Conservation (phyloP, 805 yeast genomes). For the Saturnispora serradocipensis region DNA sequence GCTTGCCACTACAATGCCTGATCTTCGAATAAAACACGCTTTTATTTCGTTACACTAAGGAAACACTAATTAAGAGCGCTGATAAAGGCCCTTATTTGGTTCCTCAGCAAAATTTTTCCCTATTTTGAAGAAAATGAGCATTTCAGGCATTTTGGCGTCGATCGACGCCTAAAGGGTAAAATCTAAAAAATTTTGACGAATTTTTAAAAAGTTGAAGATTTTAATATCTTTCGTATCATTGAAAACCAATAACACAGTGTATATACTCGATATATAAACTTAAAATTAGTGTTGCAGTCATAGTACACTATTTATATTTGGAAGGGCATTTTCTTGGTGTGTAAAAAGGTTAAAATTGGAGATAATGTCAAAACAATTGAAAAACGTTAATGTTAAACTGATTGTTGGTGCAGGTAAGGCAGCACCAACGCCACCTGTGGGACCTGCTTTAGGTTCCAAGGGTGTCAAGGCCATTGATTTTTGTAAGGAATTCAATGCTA, state of each 20-base stretch:
- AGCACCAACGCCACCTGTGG: slow-evolving; percentile 98
- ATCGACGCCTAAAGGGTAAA: not conserved
- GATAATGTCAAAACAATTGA: slow-evolving; percentile 25
- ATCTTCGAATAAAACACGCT: not conserved
- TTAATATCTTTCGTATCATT: not conserved
- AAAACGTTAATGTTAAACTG: slow-evolving; percentile 69
- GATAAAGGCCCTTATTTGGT: not conserved
- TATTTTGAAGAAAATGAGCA: not conserved
- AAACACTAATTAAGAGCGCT: not conserved
- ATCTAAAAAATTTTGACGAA: not conserved
- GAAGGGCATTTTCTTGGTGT: not conserved
- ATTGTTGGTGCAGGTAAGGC: slow-evolving; percentile 97
- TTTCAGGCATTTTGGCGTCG: not conserved
- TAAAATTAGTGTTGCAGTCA: too few relatives aligned
- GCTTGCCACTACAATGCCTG: not conserved
- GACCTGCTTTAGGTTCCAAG: slow-evolving; percentile 96
- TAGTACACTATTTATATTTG: too few relatives aligned
- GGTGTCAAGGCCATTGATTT: slow-evolving; percentile 98
- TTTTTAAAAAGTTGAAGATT: not conserved
- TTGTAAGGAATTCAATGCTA: slow-evolving; percentile 96
- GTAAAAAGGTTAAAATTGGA: not conserved
- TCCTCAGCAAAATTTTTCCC: not conserved
- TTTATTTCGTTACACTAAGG: not conserved
- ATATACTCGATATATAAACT: too few relatives aligned
- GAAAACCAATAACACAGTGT: not conserved